Conservation (phyloP, 2,329 filamentous ascomycete species). For the Penicillium nordicum region DNA sequence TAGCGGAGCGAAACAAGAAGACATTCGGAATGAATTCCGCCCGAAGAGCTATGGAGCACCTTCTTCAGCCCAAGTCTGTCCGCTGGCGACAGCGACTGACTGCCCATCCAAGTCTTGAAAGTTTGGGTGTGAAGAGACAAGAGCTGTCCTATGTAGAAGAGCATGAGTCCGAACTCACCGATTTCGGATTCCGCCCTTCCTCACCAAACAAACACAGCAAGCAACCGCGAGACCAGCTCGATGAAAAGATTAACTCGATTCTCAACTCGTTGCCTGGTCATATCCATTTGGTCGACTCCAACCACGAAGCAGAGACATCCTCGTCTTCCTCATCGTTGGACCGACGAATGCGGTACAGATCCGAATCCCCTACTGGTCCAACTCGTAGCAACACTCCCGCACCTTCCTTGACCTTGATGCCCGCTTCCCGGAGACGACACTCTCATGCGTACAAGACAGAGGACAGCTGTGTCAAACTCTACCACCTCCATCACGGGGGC, state of each 20-base stretch:
- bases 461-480: conserved; percentile 79
- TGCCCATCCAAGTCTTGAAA: conserved; percentile 33
- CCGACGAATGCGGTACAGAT: conserved; percentile 31
- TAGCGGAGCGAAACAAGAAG: conserved; percentile 18
- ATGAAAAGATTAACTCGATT: conserved; percentile 75
- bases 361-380: conserved; percentile 33
- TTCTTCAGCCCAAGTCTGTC: conserved; percentile 22
- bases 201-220: conserved; percentile 40
- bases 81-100: conserved; percentile 30
- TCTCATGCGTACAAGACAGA: conserved; percentile 39
- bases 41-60: conserved; percentile 18
- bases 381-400: conserved; percentile 56
- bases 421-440: conserved; percentile 45
- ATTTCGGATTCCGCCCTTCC: conserved; percentile 35
- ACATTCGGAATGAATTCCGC: conserved; percentile 16
- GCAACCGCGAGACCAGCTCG: conserved; percentile 64
- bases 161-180: conserved; percentile 15
- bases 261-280: conserved; percentile 73
- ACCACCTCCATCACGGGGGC: conserved; percentile 81
- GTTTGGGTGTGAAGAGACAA: conserved; percentile 29
- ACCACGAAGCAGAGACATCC: conserved; percentile 33
- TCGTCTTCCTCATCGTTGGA: conserved; percentile 35
- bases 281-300: conserved; percentile 65
- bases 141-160: conserved; percentile 23
- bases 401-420: conserved; percentile 67